Conservation (phyloP, 805 yeast species). For the Saturnispora dispora region DNA sequence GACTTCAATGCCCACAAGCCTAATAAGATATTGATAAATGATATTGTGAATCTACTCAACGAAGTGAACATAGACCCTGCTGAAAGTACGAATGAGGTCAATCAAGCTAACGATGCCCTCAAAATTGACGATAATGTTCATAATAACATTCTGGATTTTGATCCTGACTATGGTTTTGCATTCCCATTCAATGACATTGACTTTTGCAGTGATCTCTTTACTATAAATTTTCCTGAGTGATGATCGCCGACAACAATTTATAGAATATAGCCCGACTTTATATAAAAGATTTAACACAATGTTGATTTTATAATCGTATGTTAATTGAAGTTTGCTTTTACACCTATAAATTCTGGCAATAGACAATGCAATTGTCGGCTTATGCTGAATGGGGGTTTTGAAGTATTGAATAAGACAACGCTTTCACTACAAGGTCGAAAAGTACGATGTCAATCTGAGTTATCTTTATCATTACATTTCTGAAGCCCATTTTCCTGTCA, state of each 20-base stretch:
- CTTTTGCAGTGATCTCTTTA: neutral
- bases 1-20: neutral
- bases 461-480: too few relatives aligned
- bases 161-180: neutral
- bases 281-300: neutral
- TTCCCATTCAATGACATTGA: neutral
- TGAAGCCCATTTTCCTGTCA: neutral
- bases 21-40: neutral
- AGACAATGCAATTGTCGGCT: neutral
- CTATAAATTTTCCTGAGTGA: neutral
- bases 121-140: neutral
- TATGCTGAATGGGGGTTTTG: too few relatives aligned
- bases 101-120: neutral
- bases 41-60: neutral
- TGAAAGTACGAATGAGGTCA: neutral
- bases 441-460: too few relatives aligned
- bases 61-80: neutral
- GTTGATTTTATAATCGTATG: neutral
- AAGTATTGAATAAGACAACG: neutral
- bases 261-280: neutral
- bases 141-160: neutral
- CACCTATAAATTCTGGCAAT: neutral
- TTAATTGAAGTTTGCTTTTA: too few relatives aligned
- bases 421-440: too few relatives aligned
- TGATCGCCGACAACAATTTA: neutral